phyloP scores from a whole-genome alignment of 164 flowering plant species.

The Houttuynia cordata region DNA sequence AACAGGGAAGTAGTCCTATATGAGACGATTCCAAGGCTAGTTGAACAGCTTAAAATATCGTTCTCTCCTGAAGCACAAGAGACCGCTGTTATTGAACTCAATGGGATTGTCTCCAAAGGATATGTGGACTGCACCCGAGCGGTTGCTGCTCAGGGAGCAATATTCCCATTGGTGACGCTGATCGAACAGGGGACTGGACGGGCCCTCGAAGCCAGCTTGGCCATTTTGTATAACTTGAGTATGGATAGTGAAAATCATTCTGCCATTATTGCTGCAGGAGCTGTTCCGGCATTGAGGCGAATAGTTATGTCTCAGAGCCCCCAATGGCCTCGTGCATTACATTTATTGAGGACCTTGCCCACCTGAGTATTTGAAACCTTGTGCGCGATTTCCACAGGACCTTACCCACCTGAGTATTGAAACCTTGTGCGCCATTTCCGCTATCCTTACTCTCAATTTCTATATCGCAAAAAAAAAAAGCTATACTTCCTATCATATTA shows the following conservation, averaged over 20 bases:
- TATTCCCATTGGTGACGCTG: slow-evolving; percentile 56
- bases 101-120: slow-evolving; percentile 53
- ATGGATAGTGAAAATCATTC: slow-evolving; percentile 76
- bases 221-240: slow-evolving; percentile 56
- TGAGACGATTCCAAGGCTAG: slow-evolving; percentile 59
- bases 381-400: too few relatives aligned
- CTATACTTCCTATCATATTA: too few relatives aligned
- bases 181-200: slow-evolving; percentile 49
- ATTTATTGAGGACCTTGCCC: slow-evolving; percentile 55
- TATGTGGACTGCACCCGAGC: slow-evolving; percentile 40
- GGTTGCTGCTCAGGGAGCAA: slow-evolving; percentile 50
- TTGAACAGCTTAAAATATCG: slow-evolving; percentile 47
- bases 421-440: too few relatives aligned
- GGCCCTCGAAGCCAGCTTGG: slow-evolving; percentile 49
- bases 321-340: slow-evolving; percentile 62
- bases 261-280: slow-evolving; percentile 63
- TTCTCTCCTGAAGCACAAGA: slow-evolving; percentile 42
- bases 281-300: slow-evolving; percentile 50
- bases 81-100: slow-evolving; percentile 61
- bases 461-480: too few relatives aligned
- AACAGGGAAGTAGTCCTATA: slow-evolving; percentile 52
- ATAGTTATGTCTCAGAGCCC: slow-evolving; percentile 46
- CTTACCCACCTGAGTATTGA: too few relatives aligned
- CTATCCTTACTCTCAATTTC: too few relatives aligned
- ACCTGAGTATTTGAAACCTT: slow-evolving; percentile 14